Conservation (phyloP, 2,329 filamentous ascomycete genomes). For the Colletotrichum tropicale region DNA sequence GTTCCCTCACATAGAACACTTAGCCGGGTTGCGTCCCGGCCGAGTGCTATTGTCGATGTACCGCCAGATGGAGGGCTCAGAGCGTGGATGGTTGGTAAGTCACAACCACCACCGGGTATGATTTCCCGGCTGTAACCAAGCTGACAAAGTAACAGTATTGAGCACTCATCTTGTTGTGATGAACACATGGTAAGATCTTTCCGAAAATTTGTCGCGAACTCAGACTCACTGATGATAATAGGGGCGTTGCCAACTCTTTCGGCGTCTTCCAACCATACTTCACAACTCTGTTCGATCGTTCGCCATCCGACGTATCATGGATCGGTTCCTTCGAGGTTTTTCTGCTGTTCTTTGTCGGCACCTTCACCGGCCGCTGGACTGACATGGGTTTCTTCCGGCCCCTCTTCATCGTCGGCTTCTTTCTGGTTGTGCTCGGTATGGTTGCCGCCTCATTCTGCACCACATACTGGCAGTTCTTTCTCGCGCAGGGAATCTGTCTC, state of each 20-base stretch:
- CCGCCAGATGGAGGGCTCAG: conserved; percentile 54
- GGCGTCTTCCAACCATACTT: conserved; percentile 62
- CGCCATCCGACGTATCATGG: conserved; percentile 55
- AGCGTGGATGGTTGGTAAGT: conserved; percentile 52
- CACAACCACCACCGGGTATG: too few species aligned
- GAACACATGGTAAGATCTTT: conserved; percentile 48
- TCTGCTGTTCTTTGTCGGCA: conserved; percentile 59
- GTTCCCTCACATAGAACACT: conserved; percentile 17
- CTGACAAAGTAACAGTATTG: conserved; percentile 28
- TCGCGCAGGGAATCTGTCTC: conserved; percentile 58
- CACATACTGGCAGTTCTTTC: conserved; percentile 59
- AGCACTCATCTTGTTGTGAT: conserved; percentile 50
- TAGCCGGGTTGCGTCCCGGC: conserved; percentile 43
- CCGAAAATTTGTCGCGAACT: not conserved
- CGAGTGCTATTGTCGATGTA: conserved; percentile 46
- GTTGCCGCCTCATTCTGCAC: conserved; percentile 49
- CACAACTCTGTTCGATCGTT: conserved; percentile 36
- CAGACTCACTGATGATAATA: conserved; percentile 11
- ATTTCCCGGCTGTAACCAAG: not conserved
- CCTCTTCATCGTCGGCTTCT: conserved; percentile 42
- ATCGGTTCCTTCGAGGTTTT: conserved; percentile 61
- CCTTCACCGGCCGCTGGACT: conserved; percentile 55
- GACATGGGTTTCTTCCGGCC: conserved; percentile 58
- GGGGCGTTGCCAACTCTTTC: conserved; percentile 60
- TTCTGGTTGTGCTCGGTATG: conserved; percentile 48